Conservation (phyloP, 768 basidiomycete species). For the Dacryopinax primogenitus region DNA sequence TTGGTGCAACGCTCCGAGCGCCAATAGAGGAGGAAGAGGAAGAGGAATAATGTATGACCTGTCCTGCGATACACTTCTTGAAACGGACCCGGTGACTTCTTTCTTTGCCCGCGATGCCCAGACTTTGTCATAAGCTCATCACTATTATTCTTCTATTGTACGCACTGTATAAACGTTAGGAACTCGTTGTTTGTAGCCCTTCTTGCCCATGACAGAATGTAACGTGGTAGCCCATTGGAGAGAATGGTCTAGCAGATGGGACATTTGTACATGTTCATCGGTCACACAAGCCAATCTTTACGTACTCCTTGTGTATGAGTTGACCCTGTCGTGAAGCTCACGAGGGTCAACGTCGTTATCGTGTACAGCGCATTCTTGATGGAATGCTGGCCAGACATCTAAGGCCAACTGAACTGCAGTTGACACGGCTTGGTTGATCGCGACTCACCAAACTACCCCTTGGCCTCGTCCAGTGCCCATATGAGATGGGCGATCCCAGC, state of each 20-base stretch:
- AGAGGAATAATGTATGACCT: neutral
- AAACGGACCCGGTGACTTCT: neutral
- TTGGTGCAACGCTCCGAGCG: neutral
- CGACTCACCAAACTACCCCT: neutral
- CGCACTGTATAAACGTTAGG: neutral
- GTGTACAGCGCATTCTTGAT: no score
- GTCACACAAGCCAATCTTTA: no score
- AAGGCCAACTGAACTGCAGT: no score
- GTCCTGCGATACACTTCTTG: constrained; percentile 4
- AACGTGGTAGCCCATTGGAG: no score
- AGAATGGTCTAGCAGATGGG: no score
- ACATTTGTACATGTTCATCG: no score
- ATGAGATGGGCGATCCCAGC: neutral
- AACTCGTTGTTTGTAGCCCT: neutral
- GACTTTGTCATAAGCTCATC: neutral
- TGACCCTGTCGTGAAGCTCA: no score
- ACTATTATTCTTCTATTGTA: neutral
- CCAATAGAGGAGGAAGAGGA: constrained; percentile 5
- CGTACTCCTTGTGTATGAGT: no score
- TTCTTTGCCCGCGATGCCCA: neutral
- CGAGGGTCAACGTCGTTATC: no score
- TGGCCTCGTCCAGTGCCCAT: neutral
- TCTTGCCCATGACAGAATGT: neutral
- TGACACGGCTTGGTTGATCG: neutral
- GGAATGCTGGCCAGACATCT: no score